A percentile compares a stretch with the other conserved stretches of the same genome.
Evolutionary conservation across 148 eudicot genomes (phyloP).

Genomic region (Talinum fruticosum): DNA sequence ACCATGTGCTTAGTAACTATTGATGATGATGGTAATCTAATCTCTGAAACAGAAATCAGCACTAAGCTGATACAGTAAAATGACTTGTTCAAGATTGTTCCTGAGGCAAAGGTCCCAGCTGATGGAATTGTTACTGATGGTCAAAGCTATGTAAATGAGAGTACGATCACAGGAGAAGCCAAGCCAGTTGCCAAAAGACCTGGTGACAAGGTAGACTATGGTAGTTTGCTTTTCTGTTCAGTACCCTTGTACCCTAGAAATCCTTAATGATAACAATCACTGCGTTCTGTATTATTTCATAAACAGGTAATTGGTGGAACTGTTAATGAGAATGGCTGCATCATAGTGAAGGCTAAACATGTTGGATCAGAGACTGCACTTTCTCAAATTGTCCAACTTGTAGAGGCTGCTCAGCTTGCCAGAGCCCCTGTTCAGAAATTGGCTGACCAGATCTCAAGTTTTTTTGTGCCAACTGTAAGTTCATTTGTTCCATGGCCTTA

Average conservation of each 20-base stretch:
- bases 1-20: slow-evolving; percentile 62
- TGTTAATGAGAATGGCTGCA: slow-evolving; percentile 87
- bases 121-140: slow-evolving; percentile 86
- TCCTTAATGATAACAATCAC: slow-evolving; percentile 7
- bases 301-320: slow-evolving; percentile 97
- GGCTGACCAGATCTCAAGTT: slow-evolving; percentile 88
- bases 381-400: slow-evolving; percentile 95
- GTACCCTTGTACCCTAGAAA: slow-evolving; percentile 7
- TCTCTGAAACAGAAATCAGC: slow-evolving; percentile 73
- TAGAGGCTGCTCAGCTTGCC: slow-evolving; percentile 97
- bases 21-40: slow-evolving; percentile 66
- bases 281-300: slow-evolving; percentile 7
- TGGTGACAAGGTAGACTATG: slow-evolving; percentile 75
- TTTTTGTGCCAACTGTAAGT: slow-evolving; percentile 88
- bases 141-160: slow-evolving; percentile 93
- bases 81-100: slow-evolving; percentile 85
- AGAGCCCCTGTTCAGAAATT: slow-evolving; percentile 98
- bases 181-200: slow-evolving; percentile 76
- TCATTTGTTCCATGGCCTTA: slow-evolving; percentile 12
- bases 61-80: slow-evolving; percentile 80
- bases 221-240: not conserved
- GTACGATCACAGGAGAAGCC: slow-evolving; percentile 98
- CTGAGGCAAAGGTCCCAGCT: slow-evolving; percentile 88
- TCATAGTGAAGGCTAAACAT: slow-evolving; percentile 82
- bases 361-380: slow-evolving; percentile 95